Evolutionary conservation across 352 stramenopile species (phyloP), one percentile per base, ranked within the genome.

Genomic region (Globisporangium apiculatum): DNA sequence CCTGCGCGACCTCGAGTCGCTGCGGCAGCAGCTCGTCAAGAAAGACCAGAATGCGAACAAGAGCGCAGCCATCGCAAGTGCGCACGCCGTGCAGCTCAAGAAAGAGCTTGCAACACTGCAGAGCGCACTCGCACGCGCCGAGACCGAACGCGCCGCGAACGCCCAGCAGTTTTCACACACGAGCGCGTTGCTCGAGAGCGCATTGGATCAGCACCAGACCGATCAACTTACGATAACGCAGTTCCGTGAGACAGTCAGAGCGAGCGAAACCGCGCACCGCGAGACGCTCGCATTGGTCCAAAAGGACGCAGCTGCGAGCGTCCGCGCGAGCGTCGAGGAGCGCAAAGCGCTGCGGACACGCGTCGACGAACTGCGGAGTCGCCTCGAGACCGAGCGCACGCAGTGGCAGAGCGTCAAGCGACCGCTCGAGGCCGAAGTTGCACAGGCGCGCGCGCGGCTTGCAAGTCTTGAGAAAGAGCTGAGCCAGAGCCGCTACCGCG

Each of bases 51-150:
- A 38, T 15, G 66, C 76, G 24, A 62, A 62, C 46, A 87, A 83
- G 24, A 65, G 72, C 1, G 58, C 79, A 4, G 68, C 75, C 4
- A 63, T 73, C 45, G 75, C 77, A 47, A 93, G 83, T 50, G 64
- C 75, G 5, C 80, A 91, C 58, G 60, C 68, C 31, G 72, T 93
- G 46, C 79, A 87, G 65, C 73, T 93, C 49, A 93, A 93, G 68
- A 81, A 80, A 24, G 83, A 93, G 60, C 77, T 93, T 55, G 73
- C 76, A 47, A 57, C 79, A 24, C 46, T 91, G 36, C 73, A 87
- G 59, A 67, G 61, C 48, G 61, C 78, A 4, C 67, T 82, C 42
- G 40, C 54, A 35, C 54, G 66, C 8, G 63, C 77, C 14, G 77
- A 90, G 60, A 69, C 74, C 9, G 69, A 86, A 37, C 71, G 78